Base-by-base conservation (phyloP, 495 filamentous ascomycete genomes). In the Daldinia vernicosa region DNA sequence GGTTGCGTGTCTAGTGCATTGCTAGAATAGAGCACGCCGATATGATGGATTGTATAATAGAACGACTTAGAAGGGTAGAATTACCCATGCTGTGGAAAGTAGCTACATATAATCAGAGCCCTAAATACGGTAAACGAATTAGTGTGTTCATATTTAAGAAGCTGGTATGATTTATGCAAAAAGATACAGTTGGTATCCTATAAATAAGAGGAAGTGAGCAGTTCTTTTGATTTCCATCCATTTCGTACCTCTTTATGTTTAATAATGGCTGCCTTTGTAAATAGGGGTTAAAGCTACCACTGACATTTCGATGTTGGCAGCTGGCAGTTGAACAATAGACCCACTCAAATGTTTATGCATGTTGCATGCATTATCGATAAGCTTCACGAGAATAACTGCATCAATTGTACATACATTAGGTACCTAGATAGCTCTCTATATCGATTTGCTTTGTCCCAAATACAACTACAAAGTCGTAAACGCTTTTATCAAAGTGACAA, bases 31-130 rank as follows among this genome's bases (percentile, higher is more conserved):
- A 33, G 63, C 14, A 51, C 51, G 51, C 12, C 17, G 53, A 39
- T 45, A 50, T 60, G 30, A 28, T 37, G 57, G 67, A 58, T 70
- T 71, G 73, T 77, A 77, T 71, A 77, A 66, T 75, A 73, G 57
- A 71, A 57, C 37, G 56, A 56, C 39, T 66, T 60, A 51, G 70
- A 59, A 58, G 45, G 59, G 64, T 27, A 39, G 26, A 19, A 2
- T 12, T 12, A 53, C 59, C 12, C 40, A 33, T 39, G 64, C 35
- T 28, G 61, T 39, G 27, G 39, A 59, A 47, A 54, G 52, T 43
- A 67, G 30, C 53, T 66, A 57, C 14, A 28, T 47, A 72, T 66
- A 69, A 47, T 50, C 28, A 11, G 15, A 45, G 43, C 50, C 26
- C 5, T 53, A n/a, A 24, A 22, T 30, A 28, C 24, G 43, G 19